Percentiles rank a stretch among this genome's conserved stretches.
phyloP scores from a whole-genome alignment of 306 rosid genomes.

The Acacia melanoxylon region DNA sequence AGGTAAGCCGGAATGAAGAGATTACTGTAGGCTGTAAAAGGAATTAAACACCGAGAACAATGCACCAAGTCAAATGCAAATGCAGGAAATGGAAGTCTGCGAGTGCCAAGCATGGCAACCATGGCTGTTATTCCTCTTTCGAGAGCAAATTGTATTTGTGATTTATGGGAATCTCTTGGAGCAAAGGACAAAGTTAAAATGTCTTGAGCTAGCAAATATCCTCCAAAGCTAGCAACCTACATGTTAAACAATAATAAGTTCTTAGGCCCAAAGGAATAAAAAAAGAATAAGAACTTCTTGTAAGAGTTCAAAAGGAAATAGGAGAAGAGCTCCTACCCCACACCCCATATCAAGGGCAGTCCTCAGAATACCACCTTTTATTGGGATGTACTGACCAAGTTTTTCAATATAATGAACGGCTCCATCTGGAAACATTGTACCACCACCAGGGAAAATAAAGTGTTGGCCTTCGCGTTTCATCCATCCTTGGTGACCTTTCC shows the following conservation, averaged over 20 bases:
- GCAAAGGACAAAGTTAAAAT: conserved; percentile 90
- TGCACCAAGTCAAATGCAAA: conserved; percentile 91
- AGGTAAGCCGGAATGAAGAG: conserved; percentile 23
- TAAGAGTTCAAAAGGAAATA: conserved; percentile 17
- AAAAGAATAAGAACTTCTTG: conserved; percentile 19
- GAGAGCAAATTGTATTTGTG: conserved; percentile 95
- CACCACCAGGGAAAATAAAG: conserved; percentile 99
- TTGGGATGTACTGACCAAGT: conserved; percentile 91
- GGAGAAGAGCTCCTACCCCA: conserved; percentile 65
- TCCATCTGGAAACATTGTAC: conserved; percentile 99
- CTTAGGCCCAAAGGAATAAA: not conserved
- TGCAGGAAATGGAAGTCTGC: conserved; percentile 91
- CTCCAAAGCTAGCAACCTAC: conserved; percentile 99
- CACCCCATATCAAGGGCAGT: conserved; percentile 99
- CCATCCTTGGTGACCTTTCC: conserved; percentile 99
- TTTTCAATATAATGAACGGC: conserved; percentile 91
- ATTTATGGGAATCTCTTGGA: conserved; percentile 97
- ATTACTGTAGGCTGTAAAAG: conserved; percentile 98
- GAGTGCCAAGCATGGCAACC: conserved; percentile 98
- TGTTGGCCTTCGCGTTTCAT: conserved; percentile 86
- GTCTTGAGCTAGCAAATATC: conserved; percentile 69
- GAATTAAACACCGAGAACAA: conserved; percentile 94
- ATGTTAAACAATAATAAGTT: conserved; percentile 22
- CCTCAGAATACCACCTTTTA: conserved; percentile 63
- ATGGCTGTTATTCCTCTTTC: conserved; percentile 99